Conservation (phyloP, 176 grass and related monocot genomes). For the Musa acuminata region DNA sequence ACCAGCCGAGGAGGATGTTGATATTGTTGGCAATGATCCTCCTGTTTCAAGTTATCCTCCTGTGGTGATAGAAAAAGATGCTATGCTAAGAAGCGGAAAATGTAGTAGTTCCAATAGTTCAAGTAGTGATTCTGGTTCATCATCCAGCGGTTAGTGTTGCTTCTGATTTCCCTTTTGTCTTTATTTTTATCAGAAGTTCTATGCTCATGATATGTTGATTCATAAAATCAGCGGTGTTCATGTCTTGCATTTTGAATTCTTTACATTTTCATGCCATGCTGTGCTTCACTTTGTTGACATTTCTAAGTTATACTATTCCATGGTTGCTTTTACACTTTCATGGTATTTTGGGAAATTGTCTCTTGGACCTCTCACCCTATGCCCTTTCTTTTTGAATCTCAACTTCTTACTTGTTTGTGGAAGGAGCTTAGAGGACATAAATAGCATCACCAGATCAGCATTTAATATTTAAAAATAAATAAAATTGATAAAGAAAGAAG, state of each 20-base stretch:
- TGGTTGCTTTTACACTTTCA: not conserved
- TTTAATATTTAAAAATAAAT: too few species aligned
- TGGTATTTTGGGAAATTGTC: not conserved
- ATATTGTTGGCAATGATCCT: slow-evolving; percentile 85
- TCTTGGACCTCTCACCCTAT: too few species aligned
- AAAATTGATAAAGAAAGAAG: too few species aligned
- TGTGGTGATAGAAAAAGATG: slow-evolving; percentile 75
- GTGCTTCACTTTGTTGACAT: not conserved
- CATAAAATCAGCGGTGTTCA: not conserved
- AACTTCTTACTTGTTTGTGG: too few species aligned
- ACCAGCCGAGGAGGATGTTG: slow-evolving; percentile 64
- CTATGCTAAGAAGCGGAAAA: slow-evolving; percentile 56
- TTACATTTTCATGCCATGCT: not conserved
- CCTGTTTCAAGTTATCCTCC: slow-evolving; percentile 58
- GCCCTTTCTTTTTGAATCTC: too few species aligned
- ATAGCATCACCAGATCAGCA: too few species aligned
- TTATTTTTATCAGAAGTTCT: slow-evolving; percentile 1
- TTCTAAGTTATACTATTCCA: not conserved
- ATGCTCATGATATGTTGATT: not conserved
- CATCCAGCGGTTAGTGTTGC: slow-evolving; percentile 66
- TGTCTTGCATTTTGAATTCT: not conserved
- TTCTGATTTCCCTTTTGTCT: not conserved
- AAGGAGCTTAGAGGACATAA: too few species aligned
- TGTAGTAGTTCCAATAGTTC: slow-evolving; percentile 86
- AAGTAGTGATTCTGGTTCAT: slow-evolving; percentile 69